Evolutionary conservation across 2,329 filamentous ascomycete genomes (phyloP).

Genomic region (Diaporthe helianthi): DNA sequence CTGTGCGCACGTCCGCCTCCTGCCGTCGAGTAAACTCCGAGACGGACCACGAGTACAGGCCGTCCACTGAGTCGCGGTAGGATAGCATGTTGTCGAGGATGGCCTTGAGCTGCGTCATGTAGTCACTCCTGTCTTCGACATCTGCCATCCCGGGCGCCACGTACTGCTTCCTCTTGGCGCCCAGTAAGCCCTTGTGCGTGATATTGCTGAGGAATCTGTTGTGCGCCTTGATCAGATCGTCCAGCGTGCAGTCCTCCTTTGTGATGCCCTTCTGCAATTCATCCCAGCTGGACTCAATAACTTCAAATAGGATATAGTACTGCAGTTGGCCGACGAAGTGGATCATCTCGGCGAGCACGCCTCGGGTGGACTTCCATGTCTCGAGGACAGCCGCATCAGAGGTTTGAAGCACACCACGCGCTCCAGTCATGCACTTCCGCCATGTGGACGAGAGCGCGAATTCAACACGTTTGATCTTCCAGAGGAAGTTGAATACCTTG

Average conservation of each 20-base stretch:
- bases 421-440: slow-evolving; percentile 94
- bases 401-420: slow-evolving; percentile 85
- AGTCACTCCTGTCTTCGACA: slow-evolving; percentile 75
- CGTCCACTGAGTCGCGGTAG: slow-evolving; percentile 93
- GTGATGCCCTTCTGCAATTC: slow-evolving; percentile 83
- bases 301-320: slow-evolving; percentile 98
- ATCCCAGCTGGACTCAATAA: slow-evolving; percentile 96
- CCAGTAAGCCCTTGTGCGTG: slow-evolving; percentile 93
- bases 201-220: slow-evolving; percentile 90
- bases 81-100: slow-evolving; percentile 92
- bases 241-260: slow-evolving; percentile 87
- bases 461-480: slow-evolving; percentile 97
- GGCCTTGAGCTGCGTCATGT: slow-evolving; percentile 90
- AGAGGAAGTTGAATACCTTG: slow-evolving; percentile 98
- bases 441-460: slow-evolving; percentile 91
- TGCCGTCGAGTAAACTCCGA: slow-evolving; percentile 94
- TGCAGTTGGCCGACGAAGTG: slow-evolving; percentile 97
- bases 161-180: slow-evolving; percentile 64
- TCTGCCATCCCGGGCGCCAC: slow-evolving; percentile 45
- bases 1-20: slow-evolving; percentile 76
- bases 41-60: slow-evolving; percentile 92
- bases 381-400: slow-evolving; percentile 71
- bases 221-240: slow-evolving; percentile 93
- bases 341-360: slow-evolving; percentile 94
- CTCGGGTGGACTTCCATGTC: slow-evolving; percentile 90